Evolutionary conservation across 306 rosid species (phyloP), one percentile per base, ranked within the genome.

Genomic region (Astragalus membranaceus): DNA sequence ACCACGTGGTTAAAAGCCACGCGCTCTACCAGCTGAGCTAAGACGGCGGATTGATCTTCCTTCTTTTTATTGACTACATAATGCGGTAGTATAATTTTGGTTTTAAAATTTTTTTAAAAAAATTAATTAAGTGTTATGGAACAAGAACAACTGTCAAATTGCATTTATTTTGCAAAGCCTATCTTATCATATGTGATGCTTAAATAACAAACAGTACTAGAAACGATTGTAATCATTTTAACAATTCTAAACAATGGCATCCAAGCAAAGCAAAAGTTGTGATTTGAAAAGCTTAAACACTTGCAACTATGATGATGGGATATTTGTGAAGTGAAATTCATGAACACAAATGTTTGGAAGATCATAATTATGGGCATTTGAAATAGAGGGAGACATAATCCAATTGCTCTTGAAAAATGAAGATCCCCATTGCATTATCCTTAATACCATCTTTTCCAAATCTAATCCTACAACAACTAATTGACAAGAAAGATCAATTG

Each of bases 331-430:
- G 60, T 50, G 77, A 85, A 83, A 77, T 72, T 77, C 64, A 73
- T 73, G 82, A 60, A 76, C 78, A 79, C 58, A 82, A 59, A 81
- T 73, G 73, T 78, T 65, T 79, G 37, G 81, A 87, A 74, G 73
- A 78, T 85, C 72, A 78, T 83, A 68, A 78, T 83, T 68, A 86
- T 80, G 49, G 36, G 67, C 75, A 76, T 81, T 87, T 86, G 82
- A 80, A 80, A 75, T 83, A 68, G 80, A 76, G 77, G 95, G 85
- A 81, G 89, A 88, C 95, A 83, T 81, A 84, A 79, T 90, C 88
- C 82, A 70, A 72, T 64, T 83, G 90, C 79, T 80, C 81, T 88
- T 90, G 92, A 86, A 88, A 82, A 80, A 69, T 59, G 43, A 56
- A 79, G 84, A 74, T 82, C 74, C 87, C 60, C 82, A 83, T 74